Evolutionary conservation across 345 rosid species (phyloP), one percentile per base, ranked within the genome.

Genomic region (Salix dunnii): DNA sequence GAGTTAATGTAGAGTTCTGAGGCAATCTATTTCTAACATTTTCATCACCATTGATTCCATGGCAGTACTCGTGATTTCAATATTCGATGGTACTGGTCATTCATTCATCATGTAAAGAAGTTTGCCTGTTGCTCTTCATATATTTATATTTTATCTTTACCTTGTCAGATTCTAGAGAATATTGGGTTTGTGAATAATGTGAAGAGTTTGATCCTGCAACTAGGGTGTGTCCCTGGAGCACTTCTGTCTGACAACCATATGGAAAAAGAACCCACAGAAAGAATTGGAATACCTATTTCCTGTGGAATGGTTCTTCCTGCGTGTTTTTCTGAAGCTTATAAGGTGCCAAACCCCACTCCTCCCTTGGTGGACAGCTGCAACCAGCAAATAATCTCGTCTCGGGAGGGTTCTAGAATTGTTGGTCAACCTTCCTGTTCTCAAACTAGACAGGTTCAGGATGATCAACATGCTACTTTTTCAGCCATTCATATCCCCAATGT

Each of bases 151-250:
- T 49, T 66, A 20, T 62, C 28, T 70, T 72, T 82, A 49, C 72
- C 36, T 35, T 77, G 68, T 89, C 94, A 96, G 99, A 90, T 94
- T 65, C 71, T 83, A 87, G 98, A 96, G 90, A 88, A 92, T 68
- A 49, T 85, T 85, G 95, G 88, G 75, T 92, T 92, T 80, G 90
- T 96, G 82, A 89, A 89, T 83, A 84, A 86, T 55, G 95, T 88
- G 73, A 92, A 85, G 86, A 84, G 89, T 81, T 88, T 90, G 63
- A 88, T 94, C 73, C 84, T 92, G 79, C 95, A 87, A 83, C 86
- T 96, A 23, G 97, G 97, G 76, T 88, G 88, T 49, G 81, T 88
- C 74, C 95, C 95, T 2, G 92, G 93, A 63, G 90, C 91, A 64
- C 91, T 93, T 71, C 84, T 87, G 68, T 88, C 92, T 61, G 91